Evolutionary conservation across 2,329 filamentous ascomycete genomes (phyloP).

Genomic region (Cytospora mali): DNA sequence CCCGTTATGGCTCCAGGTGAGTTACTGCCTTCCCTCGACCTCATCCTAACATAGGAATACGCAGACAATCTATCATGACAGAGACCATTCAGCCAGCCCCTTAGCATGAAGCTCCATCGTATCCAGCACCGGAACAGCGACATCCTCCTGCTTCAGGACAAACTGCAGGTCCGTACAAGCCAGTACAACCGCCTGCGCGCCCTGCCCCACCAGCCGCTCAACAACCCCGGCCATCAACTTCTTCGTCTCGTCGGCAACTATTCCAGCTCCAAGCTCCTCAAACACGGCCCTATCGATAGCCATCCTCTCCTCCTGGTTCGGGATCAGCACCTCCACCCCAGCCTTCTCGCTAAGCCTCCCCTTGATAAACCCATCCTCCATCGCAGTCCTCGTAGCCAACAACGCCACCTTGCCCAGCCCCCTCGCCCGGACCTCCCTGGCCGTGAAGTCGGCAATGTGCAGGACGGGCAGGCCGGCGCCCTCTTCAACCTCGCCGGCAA

Average conservation of each 20-base stretch:
- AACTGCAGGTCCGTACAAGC: constrained; percentile 30
- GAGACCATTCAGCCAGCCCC: constrained; percentile 25
- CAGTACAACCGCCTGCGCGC: constrained; percentile 28
- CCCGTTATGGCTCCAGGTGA: too few species aligned
- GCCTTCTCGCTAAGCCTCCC: constrained; percentile 20
- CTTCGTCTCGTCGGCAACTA: constrained; percentile 16
- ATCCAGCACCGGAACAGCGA: constrained; percentile 26
- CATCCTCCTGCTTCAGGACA: constrained; percentile 25
- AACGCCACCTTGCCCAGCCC: constrained; percentile 23
- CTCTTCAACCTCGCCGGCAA: constrained; percentile 22
- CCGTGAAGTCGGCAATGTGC: constrained; percentile 29
- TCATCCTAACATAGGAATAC: background rate
- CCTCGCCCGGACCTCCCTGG: constrained; percentile 10
- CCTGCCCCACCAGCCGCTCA: constrained; percentile 20
- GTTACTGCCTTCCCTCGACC: background rate
- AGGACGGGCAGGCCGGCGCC: constrained; percentile 24
- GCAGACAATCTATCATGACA: background rate
- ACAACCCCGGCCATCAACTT: constrained; percentile 15
- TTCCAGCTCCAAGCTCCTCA: constrained; percentile 26
- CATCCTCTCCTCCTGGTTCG: constrained; percentile 16
- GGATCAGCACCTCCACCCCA: constrained; percentile 29
- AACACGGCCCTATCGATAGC: constrained; percentile 27
- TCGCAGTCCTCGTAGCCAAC: constrained; percentile 28
- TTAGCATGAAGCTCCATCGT: constrained; percentile 30
- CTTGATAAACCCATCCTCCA: constrained; percentile 30